Evolutionary conservation across 2,329 filamentous ascomycete species (phyloP).

Genomic region (Penicillium sp.): DNA sequence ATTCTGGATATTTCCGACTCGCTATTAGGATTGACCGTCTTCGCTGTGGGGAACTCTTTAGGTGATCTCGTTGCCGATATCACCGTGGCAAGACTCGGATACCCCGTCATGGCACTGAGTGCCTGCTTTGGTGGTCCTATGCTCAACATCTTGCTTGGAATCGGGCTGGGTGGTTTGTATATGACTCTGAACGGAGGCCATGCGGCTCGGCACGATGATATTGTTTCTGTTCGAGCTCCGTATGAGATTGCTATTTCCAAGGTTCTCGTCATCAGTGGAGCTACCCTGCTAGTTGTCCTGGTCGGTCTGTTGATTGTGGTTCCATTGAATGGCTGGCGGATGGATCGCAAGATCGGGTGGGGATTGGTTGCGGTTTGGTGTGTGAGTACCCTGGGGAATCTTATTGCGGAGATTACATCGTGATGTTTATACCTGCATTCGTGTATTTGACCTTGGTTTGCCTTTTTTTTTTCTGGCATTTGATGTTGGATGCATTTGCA

Average conservation of each 20-base stretch:
- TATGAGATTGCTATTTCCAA: conserved; percentile 83
- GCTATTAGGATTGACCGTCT: conserved; percentile 89
- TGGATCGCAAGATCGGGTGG: conserved; percentile 80
- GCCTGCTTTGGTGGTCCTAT: conserved; percentile 98
- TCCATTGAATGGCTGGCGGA: conserved; percentile 80
- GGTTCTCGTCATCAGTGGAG: conserved; percentile 78
- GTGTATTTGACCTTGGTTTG: neutral
- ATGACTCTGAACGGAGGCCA: conserved; percentile 65
- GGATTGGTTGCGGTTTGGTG: conserved; percentile 77
- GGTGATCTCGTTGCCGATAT: conserved; percentile 94
- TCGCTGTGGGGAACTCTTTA: conserved; percentile 92
- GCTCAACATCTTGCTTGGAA: conserved; percentile 93
- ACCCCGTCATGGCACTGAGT: conserved; percentile 91
- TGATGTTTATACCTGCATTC: conserved; percentile 10
- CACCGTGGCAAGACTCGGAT: conserved; percentile 87
- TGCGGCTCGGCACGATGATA: conserved; percentile 9
- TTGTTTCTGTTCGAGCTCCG: conserved; percentile 44
- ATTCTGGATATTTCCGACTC: conserved; percentile 92
- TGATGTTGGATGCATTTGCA: neutral
- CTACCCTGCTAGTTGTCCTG: conserved; percentile 79
- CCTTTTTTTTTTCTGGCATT: neutral
- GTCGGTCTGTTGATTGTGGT: conserved; percentile 75
- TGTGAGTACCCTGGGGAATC: conserved; percentile 75
- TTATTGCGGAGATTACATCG: conserved; percentile 67
- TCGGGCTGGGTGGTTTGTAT: conserved; percentile 86